Percentiles rank a stretch among this genome's conserved stretches.
These are phyloP conservation scores for Monsonia emarginata DNA, from an alignment of 441 rosid species.

Conservation along the genomic window DNA sequence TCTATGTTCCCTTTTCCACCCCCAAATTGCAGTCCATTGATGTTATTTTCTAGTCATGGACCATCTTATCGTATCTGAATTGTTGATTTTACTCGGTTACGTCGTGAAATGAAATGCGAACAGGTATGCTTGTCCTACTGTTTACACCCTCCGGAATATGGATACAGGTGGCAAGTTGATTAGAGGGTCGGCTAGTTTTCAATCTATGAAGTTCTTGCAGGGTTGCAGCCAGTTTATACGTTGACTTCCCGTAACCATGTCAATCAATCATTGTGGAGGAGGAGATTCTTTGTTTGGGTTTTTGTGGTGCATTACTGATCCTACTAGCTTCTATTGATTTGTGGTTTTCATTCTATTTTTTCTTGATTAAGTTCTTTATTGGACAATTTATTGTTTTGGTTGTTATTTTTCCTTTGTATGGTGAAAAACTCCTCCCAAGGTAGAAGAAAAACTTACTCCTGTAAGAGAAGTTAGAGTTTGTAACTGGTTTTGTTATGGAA, in stretches of 20 bases:
- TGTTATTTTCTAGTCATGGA: not conserved
- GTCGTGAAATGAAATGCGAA: not conserved
- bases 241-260: constrained; percentile 11
- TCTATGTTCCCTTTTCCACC: not conserved
- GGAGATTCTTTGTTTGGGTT: not conserved
- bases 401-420: not conserved
- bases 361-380: not conserved
- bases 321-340: constrained; percentile 1
- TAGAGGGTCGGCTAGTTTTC: not conserved
- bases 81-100: not conserved
- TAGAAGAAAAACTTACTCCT: not conserved
- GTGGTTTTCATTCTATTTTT: not conserved
- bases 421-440: not conserved
- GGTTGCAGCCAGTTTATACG: constrained; percentile 8
- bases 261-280: constrained; percentile 14
- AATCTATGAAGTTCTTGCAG: constrained; percentile 7
- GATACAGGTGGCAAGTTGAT: constrained; percentile 5
- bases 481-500: not conserved
- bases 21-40: not conserved
- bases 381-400: not conserved
- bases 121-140: not conserved
- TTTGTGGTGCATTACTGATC: constrained; percentile 15
- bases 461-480: not conserved
- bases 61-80: not conserved
- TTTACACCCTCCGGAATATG: not conserved